These are phyloP conservation scores for Areca catechu DNA, from an alignment of 176 grass and related monocot species.

Conservation along the genomic window DNA sequence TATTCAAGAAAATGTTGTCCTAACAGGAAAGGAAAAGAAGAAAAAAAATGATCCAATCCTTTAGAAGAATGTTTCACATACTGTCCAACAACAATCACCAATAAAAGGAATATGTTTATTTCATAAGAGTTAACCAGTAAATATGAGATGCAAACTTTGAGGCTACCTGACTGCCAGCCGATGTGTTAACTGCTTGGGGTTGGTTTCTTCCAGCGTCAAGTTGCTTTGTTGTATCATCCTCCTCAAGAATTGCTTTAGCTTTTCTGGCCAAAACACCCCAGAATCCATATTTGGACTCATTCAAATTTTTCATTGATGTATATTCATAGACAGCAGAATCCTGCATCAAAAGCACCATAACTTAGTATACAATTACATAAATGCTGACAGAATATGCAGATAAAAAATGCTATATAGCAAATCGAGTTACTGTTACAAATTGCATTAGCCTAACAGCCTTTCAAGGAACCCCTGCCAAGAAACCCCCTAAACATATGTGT, in stretches of 20 bases:
- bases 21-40: too few relatives aligned
- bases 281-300: constrained; percentile 84
- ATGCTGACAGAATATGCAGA: not conserved
- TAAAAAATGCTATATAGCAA: not conserved
- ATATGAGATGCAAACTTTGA: not conserved
- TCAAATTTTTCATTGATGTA: constrained; percentile 84
- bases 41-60: too few relatives aligned
- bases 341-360: constrained; percentile 27
- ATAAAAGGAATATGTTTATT: too few relatives aligned
- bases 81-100: too few relatives aligned
- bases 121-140: not conserved
- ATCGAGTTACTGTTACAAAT: too few relatives aligned
- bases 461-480: too few relatives aligned
- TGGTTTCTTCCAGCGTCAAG: constrained; percentile 28
- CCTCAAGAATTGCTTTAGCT: constrained; percentile 80
- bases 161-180: constrained; percentile 41
- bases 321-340: constrained; percentile 49
- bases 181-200: constrained; percentile 20
- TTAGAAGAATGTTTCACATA: too few relatives aligned
- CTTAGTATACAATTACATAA: not conserved
- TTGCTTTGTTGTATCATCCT: constrained; percentile 51
- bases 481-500: too few relatives aligned
- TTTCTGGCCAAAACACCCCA: constrained; percentile 73
- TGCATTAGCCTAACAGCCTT: too few relatives aligned
- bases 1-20: too few relatives aligned